Conservation (phyloP, 2,329 filamentous ascomycete species). For the Beauveria rudraprayagi region DNA sequence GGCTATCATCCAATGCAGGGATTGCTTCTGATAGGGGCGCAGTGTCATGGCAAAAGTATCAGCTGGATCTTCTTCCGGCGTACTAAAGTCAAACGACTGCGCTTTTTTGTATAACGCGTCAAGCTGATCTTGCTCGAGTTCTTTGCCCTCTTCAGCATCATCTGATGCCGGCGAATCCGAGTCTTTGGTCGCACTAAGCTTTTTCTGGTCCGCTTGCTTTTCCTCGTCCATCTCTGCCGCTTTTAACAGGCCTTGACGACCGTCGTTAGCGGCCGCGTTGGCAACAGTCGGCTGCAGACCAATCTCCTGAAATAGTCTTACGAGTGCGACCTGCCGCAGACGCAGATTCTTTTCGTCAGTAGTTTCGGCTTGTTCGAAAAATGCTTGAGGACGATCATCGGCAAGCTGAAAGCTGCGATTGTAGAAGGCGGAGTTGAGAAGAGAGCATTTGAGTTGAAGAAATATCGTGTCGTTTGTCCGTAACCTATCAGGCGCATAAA, state of each 20-base stretch:
- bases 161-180: conserved; percentile 47
- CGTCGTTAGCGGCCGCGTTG: conserved; percentile 71
- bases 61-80: conserved; percentile 76
- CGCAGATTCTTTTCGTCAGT: conserved; percentile 76
- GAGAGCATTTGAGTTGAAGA: conserved; percentile 71
- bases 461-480: conserved; percentile 93
- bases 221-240: conserved; percentile 86
- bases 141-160: conserved; percentile 74
- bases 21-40: conserved; percentile 91
- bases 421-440: conserved; percentile 69
- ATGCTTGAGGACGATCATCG: conserved; percentile 60
- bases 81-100: conserved; percentile 92
- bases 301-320: conserved; percentile 84
- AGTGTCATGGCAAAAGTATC: conserved; percentile 75
- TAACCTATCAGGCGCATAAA: conserved; percentile 78
- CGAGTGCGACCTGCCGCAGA: conserved; percentile 76
- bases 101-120: conserved; percentile 92
- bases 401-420: conserved; percentile 49
- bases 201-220: conserved; percentile 48
- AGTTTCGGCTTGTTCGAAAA: conserved; percentile 82
- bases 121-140: conserved; percentile 91
- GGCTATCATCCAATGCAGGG: conserved; percentile 89
- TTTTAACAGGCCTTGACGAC: conserved; percentile 73
- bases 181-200: conserved; percentile 22
- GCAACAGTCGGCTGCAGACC: conserved; percentile 67